A percentile compares a stretch with the other conserved stretches of the same genome.
phyloP scores from a whole-genome alignment of 176 grass and related monocot species.

The Sorghum bicolor region Sorghum_bicolor_NCBIv3 NC_012875.2:52208501-52209000 shows the following conservation, averaged over 20 bases:
- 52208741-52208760: constrained; percentile 81
- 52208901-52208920: constrained; percentile 65
- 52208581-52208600: constrained; percentile 91
- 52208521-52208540: constrained; percentile 90
- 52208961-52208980: constrained; percentile 72
- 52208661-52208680: constrained; percentile 79
- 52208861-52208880: constrained; percentile 79
- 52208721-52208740: constrained; percentile 86
- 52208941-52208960: constrained; percentile 70
- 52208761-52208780: constrained; percentile 95
- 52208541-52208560: constrained; percentile 78
- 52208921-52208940: constrained; percentile 98
- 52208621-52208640: constrained; percentile 69
- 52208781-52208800: constrained; percentile 85
- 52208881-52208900: constrained; percentile 86
- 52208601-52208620: constrained; percentile 78
- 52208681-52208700: constrained; percentile 95
- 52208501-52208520: constrained; percentile 59
- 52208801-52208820: constrained; percentile 67
- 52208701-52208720: constrained; percentile 75
- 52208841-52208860: constrained; percentile 77
- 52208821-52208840: constrained; percentile 46
- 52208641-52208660: constrained; percentile 50
- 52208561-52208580: constrained; percentile 73
- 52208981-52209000: constrained; percentile 99